Base-by-base conservation (phyloP, 192 early-diverging fungal species). In the Piromyces finnis region DNA sequence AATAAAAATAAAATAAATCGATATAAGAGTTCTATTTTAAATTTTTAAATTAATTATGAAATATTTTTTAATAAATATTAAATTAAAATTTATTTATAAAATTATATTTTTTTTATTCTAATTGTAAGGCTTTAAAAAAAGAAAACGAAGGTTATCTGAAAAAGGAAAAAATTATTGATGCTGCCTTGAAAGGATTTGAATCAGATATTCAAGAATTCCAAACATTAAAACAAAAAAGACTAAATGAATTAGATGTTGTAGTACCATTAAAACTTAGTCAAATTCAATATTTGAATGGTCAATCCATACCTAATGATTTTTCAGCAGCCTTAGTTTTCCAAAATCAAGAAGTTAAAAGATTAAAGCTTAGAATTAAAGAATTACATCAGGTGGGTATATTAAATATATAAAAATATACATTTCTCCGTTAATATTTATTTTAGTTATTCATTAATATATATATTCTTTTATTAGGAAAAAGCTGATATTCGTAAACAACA, bases 191-290 rank as follows among this genome's bases (percentile, higher is more conserved):
- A 41, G 83, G 80, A 29, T 85, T 88, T 16, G 90, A 91, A 78
- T 77, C 77, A 59, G 90, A 91, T 84, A 91, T 91, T 80, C 89
- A 91, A 83, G 88, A 90, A 32, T 91, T 91, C 84, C 90, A 91
- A 81, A 91, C 89, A 9, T 88, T 89, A 78, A 91, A 91, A 80
- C 90, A 91, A 80, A 85, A 84, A 28, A 91, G 91, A 81, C 83
- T 91, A 77, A 91, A 91, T 81, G 88, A 91, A 81, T 81, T 91
- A 18, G 88, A 88, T 81, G 89, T 91, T 5, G 84, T 89, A 14
- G 88, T 86, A 18, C 90, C 90, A 5, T 81, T 91, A 15, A 79
- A 87, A 78, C 79, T 87, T n/a, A 86, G 87, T 79, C 90, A 91
- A 82, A 83, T 91, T 78, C 86, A 88, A 81, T 85, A 85, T 80